Evolutionary conservation across 2,329 filamentous ascomycete genomes (phyloP), one percentile per base, ranked within the genome.

Genomic region (Paecilomyces variotii): DNA sequence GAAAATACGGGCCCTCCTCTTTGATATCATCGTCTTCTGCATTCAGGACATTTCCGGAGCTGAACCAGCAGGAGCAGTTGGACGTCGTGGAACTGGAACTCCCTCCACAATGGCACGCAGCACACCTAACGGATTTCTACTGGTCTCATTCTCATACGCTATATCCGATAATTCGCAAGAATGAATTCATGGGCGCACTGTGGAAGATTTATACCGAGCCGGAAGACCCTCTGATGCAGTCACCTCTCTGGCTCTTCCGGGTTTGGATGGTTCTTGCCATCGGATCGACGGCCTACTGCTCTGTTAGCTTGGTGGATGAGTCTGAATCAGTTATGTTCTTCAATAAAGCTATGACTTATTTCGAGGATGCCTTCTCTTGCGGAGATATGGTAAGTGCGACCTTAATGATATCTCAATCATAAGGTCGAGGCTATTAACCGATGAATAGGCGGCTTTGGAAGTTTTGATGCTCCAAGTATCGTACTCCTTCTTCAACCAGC

Each of bases 261-360:
- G 70, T 80, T n/a, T 80, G 78, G 78, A 80, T 80, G 75, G 72
- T 80, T 1, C 65, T 80, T 2, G 78, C 78, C 4, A 80, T 80
- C 28, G 78, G 78, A 1, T 77, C 78, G 0, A 79, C 78, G 0
- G 72, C 78, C 0, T 72, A 75, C 59, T 79, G 67, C 5, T 78
- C 78, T 0, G 73, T 80, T 0, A 72, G 74, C 0, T 61, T 79
- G 57, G 67, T 69, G 1, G 78, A 79, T 25, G 78, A 79, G 60
- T 73, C 73, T 0, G 76, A 79, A 56, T 74, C 76, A 0, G 69
- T 72, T 54, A 58, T 71, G 2, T 78, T 75, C 55, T 80, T 76
- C 60, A 78, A 76, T 49, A 78, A 77, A 49, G 78, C 78, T 0
- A 68, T 79, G 62, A 64, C 67, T 10, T 77, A 78, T 59, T 74